Base-by-base conservation (phyloP, 768 basidiomycete genomes). In the Termitomyces sp. region DNA sequence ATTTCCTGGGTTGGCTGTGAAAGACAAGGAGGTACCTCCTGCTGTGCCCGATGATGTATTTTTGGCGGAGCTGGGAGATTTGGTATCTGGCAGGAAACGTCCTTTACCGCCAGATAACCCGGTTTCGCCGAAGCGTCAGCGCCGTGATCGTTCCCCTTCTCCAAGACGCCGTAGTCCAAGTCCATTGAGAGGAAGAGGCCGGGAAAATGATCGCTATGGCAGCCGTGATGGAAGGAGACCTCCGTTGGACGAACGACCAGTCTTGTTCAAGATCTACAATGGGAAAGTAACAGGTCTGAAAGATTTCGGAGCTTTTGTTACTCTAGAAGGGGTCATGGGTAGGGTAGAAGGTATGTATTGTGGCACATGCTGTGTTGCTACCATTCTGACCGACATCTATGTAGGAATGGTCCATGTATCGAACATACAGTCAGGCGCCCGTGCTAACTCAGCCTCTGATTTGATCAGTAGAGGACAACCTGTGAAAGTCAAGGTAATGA, bases 341-440 rank as follows among this genome's bases (percentile, higher is more conserved):
- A 78, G 94, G 28, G 86, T 81, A 9, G 96, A 99, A 80, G 97
- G 96, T 94, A 73, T 60, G 84, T 70, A 42, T 11, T 19, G 35
- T 23, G 19, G 43, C 42, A 50, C 26, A 48, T 19, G 15, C 23
- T n/a, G 49, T 41, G 21, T 57, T 19, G 58, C 14, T 45, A 11
- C 40, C 2, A 23, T 42, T 61, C 56, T 63, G 35, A 66, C 31
- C 44, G 17, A 47, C 17, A 23, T 52, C 35, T 38, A 5, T 59
- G 17, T 56, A 98, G 96, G 96, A n/a, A 85, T 99, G 87, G 91
- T 98, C 23, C 97, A 98, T 69, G 87, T 98, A 62, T 96, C 95
- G 26, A 89, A 86, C 60, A 96, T 98, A 47, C 91, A 94, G 64
- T 77, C 81, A 60, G 89, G 90, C 19, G 84, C 85, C 14, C 86